Conservation (phyloP, 768 basidiomycete species). For the Fomitopsis serialis region DNA sequence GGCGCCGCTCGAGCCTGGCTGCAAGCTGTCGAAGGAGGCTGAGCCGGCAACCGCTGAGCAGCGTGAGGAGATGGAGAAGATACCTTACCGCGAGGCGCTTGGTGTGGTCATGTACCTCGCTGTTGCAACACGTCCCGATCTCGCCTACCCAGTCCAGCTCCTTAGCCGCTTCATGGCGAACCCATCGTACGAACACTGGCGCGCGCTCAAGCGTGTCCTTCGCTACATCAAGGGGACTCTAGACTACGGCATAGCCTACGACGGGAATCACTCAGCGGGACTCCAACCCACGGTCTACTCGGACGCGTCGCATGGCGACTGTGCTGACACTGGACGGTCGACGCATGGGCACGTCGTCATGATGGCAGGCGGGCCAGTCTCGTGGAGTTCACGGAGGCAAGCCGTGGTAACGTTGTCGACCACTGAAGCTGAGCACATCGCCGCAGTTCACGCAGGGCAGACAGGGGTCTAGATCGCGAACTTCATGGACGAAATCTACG, state of each 20-base stretch:
- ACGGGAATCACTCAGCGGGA: not conserved
- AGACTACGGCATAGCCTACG: constrained; percentile 17
- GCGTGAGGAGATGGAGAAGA: not conserved
- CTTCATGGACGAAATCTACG: constrained; percentile 1
- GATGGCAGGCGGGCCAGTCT: constrained; percentile 28
- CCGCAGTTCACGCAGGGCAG: not conserved
- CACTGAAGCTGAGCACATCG: too few species aligned
- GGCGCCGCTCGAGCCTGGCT: constrained; percentile 19
- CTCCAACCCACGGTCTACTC: not conserved
- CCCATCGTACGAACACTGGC: constrained; percentile 30
- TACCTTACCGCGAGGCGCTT: constrained; percentile 19
- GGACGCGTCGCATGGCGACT: not conserved
- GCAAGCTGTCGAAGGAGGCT: constrained; percentile 4
- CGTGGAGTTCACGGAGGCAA: constrained; percentile 38
- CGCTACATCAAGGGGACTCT: constrained; percentile 33
- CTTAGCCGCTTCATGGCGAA: constrained; percentile 30
- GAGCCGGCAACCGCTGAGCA: not conserved
- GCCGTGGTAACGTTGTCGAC: too few species aligned
- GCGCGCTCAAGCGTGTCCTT: constrained; percentile 32
- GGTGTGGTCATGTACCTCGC: constrained; percentile 31
- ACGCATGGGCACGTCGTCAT: constrained; percentile 25
- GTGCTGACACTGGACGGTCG: not conserved
- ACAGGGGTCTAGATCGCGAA: not conserved
- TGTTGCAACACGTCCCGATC: constrained; percentile 32
- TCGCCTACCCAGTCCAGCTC: constrained; percentile 28